These are phyloP conservation scores for Suillus occidentalis DNA, from an alignment of 768 basidiomycete genomes.

Conservation along the genomic window DNA sequence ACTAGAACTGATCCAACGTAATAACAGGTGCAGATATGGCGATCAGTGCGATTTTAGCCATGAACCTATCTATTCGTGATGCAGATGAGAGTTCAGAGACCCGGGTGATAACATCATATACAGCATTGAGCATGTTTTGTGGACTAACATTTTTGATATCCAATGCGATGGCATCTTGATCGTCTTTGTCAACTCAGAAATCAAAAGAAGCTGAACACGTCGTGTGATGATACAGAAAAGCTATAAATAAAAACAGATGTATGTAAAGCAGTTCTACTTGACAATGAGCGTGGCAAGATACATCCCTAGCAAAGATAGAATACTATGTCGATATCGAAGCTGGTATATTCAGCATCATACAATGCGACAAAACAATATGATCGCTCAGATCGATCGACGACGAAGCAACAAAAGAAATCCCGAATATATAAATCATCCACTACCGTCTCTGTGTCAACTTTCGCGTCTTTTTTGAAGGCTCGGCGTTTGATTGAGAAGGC, in stretches of 20 bases:
- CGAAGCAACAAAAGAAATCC: conserved; percentile 16
- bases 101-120: neutral
- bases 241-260: conserved; percentile 36
- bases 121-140: neutral
- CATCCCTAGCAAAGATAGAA: conserved; percentile 29
- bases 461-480: conserved; percentile 53
- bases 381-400: conserved; percentile 5
- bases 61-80: conserved; percentile 43
- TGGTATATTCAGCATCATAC: conserved; percentile 13
- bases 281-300: conserved; percentile 20
- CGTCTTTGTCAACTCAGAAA: too few relatives aligned
- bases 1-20: conserved; percentile 39
- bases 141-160: conserved; percentile 6
- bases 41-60: conserved; percentile 88
- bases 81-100: neutral
- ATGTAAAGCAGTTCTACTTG: conserved; percentile 19
- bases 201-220: neutral
- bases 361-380: conserved; percentile 7
- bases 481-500: conserved; percentile 48
- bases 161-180: neutral
- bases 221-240: conserved; percentile 33
- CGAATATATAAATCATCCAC: conserved; percentile 27
- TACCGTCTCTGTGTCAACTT: conserved; percentile 47
- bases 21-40: conserved; percentile 83
- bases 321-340: conserved; percentile 16